These are phyloP conservation scores for Fusarium sp. DNA, from an alignment of 2,329 filamentous ascomycete genomes.

Conservation along the genomic window DNA sequence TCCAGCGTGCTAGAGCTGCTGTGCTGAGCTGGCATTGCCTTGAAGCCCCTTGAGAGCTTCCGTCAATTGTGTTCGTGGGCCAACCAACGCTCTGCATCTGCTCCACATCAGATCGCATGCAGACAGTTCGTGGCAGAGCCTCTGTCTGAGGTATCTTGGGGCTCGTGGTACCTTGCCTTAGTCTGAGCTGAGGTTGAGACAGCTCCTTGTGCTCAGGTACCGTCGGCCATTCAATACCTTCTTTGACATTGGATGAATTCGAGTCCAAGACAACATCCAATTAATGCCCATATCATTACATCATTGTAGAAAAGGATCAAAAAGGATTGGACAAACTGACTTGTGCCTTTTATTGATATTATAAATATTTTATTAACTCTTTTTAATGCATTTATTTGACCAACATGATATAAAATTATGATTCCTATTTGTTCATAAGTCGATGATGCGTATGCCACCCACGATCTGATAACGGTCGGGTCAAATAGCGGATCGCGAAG, in stretches of 20 bases:
- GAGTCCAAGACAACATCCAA: not conserved
- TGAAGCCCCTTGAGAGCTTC: slow-evolving; percentile 30
- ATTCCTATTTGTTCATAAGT: slow-evolving; percentile 1
- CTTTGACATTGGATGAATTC: not conserved
- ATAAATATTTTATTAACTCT: not conserved
- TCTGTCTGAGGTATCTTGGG: slow-evolving; percentile 33
- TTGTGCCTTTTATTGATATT: not conserved
- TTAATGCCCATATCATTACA: not conserved
- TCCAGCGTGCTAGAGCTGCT: slow-evolving; percentile 35
- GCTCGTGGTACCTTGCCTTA: slow-evolving; percentile 39
- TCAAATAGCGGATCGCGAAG: slow-evolving; percentile 5
- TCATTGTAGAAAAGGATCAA: not conserved
- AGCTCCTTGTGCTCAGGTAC: slow-evolving; percentile 5
- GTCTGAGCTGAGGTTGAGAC: slow-evolving; percentile 17
- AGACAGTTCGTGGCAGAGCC: slow-evolving; percentile 33
- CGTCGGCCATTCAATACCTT: slow-evolving; percentile 28
- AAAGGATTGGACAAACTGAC: not conserved
- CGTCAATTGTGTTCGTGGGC: slow-evolving; percentile 16
- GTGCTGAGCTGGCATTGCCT: slow-evolving; percentile 42
- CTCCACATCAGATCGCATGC: slow-evolving; percentile 36
- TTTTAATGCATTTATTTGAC: not conserved
- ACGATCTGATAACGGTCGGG: slow-evolving; percentile 33
- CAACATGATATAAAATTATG: not conserved
- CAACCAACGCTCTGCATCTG: slow-evolving; percentile 20
- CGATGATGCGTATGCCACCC: slow-evolving; percentile 29